Conservation (phyloP, 805 yeast species). For the Pichia thaimueangensis region DNA sequence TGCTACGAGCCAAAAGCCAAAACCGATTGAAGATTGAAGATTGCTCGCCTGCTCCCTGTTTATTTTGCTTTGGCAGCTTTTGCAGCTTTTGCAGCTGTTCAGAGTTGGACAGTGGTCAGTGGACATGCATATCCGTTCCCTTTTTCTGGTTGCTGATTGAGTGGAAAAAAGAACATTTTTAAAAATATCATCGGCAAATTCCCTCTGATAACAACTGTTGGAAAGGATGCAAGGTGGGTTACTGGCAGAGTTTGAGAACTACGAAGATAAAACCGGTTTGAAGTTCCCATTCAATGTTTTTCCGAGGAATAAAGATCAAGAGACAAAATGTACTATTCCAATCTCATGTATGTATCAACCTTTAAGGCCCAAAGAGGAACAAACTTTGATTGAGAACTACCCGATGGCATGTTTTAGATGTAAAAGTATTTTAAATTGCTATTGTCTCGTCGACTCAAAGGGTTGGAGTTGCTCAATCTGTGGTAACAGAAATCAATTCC, state of each 20-base stretch:
- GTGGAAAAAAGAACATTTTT: too few species aligned
- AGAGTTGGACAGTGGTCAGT: too few species aligned
- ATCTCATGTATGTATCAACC: slow-evolving; percentile 57
- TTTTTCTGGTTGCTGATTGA: too few species aligned
- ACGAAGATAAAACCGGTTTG: slow-evolving; percentile 69
- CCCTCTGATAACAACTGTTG: too few species aligned
- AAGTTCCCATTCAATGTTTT: slow-evolving; percentile 68
- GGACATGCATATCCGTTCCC: too few species aligned
- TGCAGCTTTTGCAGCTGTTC: too few species aligned
- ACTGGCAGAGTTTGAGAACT: slow-evolving; percentile 35
- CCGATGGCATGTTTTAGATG: slow-evolving; percentile 50
- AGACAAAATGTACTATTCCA: slow-evolving; percentile 47
- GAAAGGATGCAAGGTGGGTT: too few species aligned
- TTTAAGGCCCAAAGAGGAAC: slow-evolving; percentile 39
- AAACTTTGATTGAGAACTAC: slow-evolving; percentile 32
- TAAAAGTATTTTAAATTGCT: slow-evolving; percentile 50
- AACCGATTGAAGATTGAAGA: too few species aligned
- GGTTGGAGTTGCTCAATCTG: slow-evolving; percentile 57
- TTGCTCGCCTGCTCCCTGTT: too few species aligned
- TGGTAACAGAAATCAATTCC: slow-evolving; percentile 38
- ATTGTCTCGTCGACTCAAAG: slow-evolving; percentile 32
- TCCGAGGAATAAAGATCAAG: slow-evolving; percentile 49
- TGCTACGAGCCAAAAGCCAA: too few species aligned
- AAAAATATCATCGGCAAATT: too few species aligned
- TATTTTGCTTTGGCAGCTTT: too few species aligned